These are phyloP conservation scores for Epicoccum sorghinum DNA, from an alignment of 2,329 filamentous ascomycete species.

Conservation along the genomic window DNA sequence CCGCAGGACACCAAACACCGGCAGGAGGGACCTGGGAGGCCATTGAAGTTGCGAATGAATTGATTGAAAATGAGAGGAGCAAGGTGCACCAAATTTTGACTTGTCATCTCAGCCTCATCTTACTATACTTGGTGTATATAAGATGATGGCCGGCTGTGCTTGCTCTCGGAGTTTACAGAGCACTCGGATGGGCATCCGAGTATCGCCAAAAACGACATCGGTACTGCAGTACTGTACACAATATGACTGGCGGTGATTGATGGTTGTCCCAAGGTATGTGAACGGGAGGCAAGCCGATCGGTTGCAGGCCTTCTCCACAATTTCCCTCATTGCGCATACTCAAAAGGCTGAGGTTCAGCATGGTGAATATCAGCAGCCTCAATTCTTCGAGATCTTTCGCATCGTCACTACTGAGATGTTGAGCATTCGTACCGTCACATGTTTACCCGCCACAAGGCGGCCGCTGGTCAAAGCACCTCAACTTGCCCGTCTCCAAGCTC, in stretches of 20 bases:
- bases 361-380: slow-evolving; percentile 5
- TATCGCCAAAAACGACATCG: slow-evolving; percentile 3
- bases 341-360: slow-evolving; percentile 17
- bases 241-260: slow-evolving; percentile 18
- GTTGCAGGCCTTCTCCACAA: slow-evolving; percentile 12
- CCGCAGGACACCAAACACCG: slow-evolving; percentile 42
- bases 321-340: slow-evolving; percentile 18
- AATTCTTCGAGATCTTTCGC: slow-evolving; percentile 4
- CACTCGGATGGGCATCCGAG: slow-evolving; percentile 11
- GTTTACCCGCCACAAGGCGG: slow-evolving; percentile 16
- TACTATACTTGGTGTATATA: slow-evolving; percentile 2
- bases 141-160: slow-evolving; percentile 7
- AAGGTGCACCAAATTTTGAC: neutral
- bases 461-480: slow-evolving; percentile 18
- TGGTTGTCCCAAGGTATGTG: slow-evolving; percentile 15
- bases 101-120: neutral
- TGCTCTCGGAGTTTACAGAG: neutral
- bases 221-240: neutral
- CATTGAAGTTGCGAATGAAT: neutral
- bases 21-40: slow-evolving; percentile 24
- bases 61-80: neutral
- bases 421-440: slow-evolving; percentile 24
- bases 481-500: slow-evolving; percentile 24
- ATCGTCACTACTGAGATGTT: slow-evolving; percentile 19
- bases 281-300: slow-evolving; percentile 15